phyloP scores from a whole-genome alignment of 805 yeast genomes.

The Debaryomyces castellii region DNA sequence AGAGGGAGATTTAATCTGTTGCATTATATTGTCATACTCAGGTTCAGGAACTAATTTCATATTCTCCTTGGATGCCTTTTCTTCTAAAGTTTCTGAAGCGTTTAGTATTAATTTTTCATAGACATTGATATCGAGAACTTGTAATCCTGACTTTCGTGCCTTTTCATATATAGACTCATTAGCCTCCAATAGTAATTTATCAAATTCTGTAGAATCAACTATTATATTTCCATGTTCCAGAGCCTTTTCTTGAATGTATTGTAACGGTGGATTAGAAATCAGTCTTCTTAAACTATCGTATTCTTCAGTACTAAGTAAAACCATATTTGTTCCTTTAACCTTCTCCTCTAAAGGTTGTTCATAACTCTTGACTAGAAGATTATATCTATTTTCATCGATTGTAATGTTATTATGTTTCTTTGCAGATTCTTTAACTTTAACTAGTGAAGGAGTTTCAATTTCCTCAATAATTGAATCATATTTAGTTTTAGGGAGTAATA shows the following conservation, averaged over 20 bases:
- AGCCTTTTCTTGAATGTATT: conserved; percentile 12
- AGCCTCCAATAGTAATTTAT: background rate
- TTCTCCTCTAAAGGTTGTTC: conserved; percentile 3
- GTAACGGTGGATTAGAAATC: conserved; percentile 18
- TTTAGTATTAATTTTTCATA: conserved; percentile 8
- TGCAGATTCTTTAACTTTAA: conserved; percentile 17
- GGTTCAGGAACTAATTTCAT: conserved; percentile 1
- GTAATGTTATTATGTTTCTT: conserved; percentile 13
- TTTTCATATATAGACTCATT: conserved; percentile 10
- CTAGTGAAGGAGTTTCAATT: conserved; percentile 1
- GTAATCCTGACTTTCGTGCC: conserved; percentile 9
- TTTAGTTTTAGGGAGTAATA: conserved; percentile 12
- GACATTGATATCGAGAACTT: conserved; percentile 7
- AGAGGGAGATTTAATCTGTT: conserved; percentile 10
- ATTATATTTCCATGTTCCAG: background rate
- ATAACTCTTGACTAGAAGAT: background rate
- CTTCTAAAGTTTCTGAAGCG: background rate
- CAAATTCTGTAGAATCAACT: background rate
- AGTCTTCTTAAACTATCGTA: conserved; percentile 1
- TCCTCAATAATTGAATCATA: background rate
- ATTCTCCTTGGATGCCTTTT: conserved; percentile 2
- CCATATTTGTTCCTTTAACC: conserved; percentile 1
- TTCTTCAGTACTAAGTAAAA: background rate
- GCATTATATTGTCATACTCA: conserved; percentile 1
- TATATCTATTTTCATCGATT: conserved; percentile 8